Percentiles rank a stretch among this genome's conserved stretches.
Conservation (phyloP, 495 filamentous ascomycete genomes). For the Pseudoneurospora amorphoporcata region DNA sequence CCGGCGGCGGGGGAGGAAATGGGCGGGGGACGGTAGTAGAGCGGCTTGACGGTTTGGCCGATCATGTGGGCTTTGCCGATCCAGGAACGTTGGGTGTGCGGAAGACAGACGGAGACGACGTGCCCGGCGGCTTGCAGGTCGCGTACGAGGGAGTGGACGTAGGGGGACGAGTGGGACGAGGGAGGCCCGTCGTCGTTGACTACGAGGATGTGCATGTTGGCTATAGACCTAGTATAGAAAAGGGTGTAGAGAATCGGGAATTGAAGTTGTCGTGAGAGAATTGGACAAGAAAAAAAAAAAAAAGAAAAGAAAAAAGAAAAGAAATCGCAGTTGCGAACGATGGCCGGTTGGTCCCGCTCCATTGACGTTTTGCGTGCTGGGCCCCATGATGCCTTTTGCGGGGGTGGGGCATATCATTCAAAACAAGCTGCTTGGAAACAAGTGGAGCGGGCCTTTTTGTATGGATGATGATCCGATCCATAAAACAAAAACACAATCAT, state of each 20-base stretch:
- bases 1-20: constrained; percentile 35
- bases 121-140: constrained; percentile 70
- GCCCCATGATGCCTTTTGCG: neutral
- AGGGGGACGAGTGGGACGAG: constrained; percentile 81
- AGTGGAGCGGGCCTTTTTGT: neutral
- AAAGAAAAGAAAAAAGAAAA: too few relatives aligned
- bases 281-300: neutral
- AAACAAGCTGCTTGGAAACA: neutral
- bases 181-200: constrained; percentile 94
- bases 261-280: neutral
- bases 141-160: constrained; percentile 76
- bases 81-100: constrained; percentile 89
- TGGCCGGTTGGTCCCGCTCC: constrained; percentile 1
- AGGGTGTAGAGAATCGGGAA: too few relatives aligned
- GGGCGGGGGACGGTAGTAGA: constrained; percentile 69
- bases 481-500: neutral
- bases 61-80: constrained; percentile 96
- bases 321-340: too few relatives aligned
- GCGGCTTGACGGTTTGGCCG: constrained; percentile 71
- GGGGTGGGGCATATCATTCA: neutral
- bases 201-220: constrained; percentile 34
- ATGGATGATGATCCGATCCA: neutral
- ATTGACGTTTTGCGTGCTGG: constrained; percentile 1
- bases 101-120: constrained; percentile 78
- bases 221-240: too few relatives aligned